Evolutionary conservation across 2,329 filamentous ascomycete species (phyloP).

Genomic region (Colletotrichum plurivorum): DNA sequence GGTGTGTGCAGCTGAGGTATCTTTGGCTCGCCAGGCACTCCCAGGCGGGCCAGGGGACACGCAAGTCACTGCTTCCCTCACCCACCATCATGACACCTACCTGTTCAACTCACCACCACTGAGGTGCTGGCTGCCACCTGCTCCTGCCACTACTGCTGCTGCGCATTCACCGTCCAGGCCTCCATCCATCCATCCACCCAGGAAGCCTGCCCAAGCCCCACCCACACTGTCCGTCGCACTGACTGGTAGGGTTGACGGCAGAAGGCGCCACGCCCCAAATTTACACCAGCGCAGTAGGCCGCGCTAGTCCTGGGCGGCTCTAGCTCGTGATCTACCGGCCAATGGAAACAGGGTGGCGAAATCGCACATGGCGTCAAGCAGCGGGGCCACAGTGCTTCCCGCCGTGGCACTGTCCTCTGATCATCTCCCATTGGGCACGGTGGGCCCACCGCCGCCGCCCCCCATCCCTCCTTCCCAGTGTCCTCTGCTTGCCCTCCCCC

Average conservation of each 20-base stretch:
- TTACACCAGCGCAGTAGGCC: slow-evolving; percentile 31
- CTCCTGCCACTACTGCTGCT: slow-evolving; percentile 10
- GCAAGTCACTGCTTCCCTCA: slow-evolving; percentile 2
- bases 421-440: slow-evolving; percentile 37
- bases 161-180: slow-evolving; percentile 20
- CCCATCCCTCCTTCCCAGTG: slow-evolving; percentile 29
- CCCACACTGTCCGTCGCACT: slow-evolving; percentile 35
- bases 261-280: slow-evolving; percentile 41
- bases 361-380: slow-evolving; percentile 40
- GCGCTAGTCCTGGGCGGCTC: slow-evolving; percentile 32
- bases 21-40: slow-evolving; percentile 16
- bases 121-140: background rate
- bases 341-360: slow-evolving; percentile 40
- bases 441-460: slow-evolving; percentile 26
- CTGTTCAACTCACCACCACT: too few relatives aligned
- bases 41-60: slow-evolving; percentile 26
- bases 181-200: slow-evolving; percentile 13
- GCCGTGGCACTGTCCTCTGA: slow-evolving; percentile 25
- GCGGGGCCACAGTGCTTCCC: slow-evolving; percentile 29
- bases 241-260: slow-evolving; percentile 37
- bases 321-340: slow-evolving; percentile 33
- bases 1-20: slow-evolving; percentile 7
- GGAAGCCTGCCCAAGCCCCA: slow-evolving; percentile 24
- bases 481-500: slow-evolving; percentile 29
- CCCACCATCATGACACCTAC: too few relatives aligned